These are phyloP conservation scores for Collybia sp. DNA, from an alignment of 768 basidiomycete genomes.

Conservation along the genomic window DNA sequence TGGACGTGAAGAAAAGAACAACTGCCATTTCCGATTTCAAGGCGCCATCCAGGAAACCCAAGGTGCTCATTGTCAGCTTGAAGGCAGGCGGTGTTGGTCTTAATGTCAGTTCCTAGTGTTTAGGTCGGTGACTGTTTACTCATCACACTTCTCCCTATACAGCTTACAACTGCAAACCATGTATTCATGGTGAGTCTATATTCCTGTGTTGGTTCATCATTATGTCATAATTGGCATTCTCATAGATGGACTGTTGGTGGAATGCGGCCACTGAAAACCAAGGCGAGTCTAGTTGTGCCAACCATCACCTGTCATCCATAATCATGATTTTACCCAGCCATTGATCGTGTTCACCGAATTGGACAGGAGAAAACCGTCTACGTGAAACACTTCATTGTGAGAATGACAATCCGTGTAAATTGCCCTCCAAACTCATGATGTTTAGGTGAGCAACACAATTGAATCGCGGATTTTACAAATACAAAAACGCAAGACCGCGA, in stretches of 20 bases:
- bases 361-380: slow-evolving; percentile 81
- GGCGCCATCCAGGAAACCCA: slow-evolving; percentile 59
- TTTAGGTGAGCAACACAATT: slow-evolving; percentile 66
- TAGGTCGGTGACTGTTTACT: slow-evolving; percentile 1
- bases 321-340: slow-evolving; percentile 40
- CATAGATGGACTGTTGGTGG: slow-evolving; percentile 92
- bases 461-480: slow-evolving; percentile 78
- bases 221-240: not conserved
- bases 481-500: slow-evolving; percentile 83
- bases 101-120: slow-evolving; percentile 46
- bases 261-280: slow-evolving; percentile 81
- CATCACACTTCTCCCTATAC: not conserved
- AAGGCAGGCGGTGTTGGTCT: slow-evolving; percentile 93
- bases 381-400: slow-evolving; percentile 81
- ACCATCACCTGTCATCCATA: not conserved
- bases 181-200: slow-evolving; percentile 69
- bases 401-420: slow-evolving; percentile 12
- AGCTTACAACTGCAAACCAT: slow-evolving; percentile 79
- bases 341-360: slow-evolving; percentile 82
- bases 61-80: slow-evolving; percentile 73
- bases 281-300: slow-evolving; percentile 32
- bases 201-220: slow-evolving; percentile 2
- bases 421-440: not conserved
- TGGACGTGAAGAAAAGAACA: slow-evolving; percentile 80
- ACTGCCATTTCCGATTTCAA: slow-evolving; percentile 78